Conservation (phyloP, 495 filamentous ascomycete genomes). For the Tuber brumale region DNA sequence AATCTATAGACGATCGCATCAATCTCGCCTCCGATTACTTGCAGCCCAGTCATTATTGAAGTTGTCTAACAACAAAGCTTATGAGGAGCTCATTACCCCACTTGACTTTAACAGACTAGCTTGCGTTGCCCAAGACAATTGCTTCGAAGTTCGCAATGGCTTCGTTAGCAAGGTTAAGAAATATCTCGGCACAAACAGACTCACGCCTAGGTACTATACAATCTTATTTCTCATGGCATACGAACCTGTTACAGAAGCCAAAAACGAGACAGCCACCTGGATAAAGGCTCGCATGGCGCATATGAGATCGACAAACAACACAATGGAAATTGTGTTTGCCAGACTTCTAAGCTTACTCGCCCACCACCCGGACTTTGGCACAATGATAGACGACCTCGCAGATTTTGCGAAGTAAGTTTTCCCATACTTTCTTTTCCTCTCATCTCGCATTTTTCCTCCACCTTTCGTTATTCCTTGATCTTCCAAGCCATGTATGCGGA, state of each 20-base stretch:
- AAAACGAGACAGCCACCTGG: slow-evolving; percentile 74
- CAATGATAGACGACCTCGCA: slow-evolving; percentile 59
- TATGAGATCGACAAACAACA: slow-evolving; percentile 46
- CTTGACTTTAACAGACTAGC: slow-evolving; percentile 73
- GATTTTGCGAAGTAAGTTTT: slow-evolving; percentile 58
- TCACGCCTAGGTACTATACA: slow-evolving; percentile 74
- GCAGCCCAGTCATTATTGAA: slow-evolving; percentile 80
- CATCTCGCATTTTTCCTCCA: slow-evolving; percentile 12
- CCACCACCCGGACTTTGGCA: slow-evolving; percentile 87
- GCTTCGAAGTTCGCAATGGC: slow-evolving; percentile 62
- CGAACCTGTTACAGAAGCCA: slow-evolving; percentile 65
- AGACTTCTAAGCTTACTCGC: slow-evolving; percentile 81
- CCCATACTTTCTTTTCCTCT: slow-evolving; percentile 12
- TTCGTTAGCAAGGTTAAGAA: slow-evolving; percentile 85
- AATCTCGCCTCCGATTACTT: slow-evolving; percentile 66
- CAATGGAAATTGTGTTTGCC: slow-evolving; percentile 76
- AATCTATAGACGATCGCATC: slow-evolving; percentile 51
- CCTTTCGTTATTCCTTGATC: background rate
- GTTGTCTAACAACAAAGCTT: slow-evolving; percentile 63
- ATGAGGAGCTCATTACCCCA: slow-evolving; percentile 68
- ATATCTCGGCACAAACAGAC: slow-evolving; percentile 61
- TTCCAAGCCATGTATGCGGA: background rate
- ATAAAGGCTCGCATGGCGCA: slow-evolving; percentile 64
- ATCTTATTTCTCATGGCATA: slow-evolving; percentile 85
- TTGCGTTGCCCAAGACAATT: slow-evolving; percentile 67